Evolutionary conservation across 1,139 yeast species (phyloP).

Genomic region (Yamadazyma spencermartinsiae): DNA sequence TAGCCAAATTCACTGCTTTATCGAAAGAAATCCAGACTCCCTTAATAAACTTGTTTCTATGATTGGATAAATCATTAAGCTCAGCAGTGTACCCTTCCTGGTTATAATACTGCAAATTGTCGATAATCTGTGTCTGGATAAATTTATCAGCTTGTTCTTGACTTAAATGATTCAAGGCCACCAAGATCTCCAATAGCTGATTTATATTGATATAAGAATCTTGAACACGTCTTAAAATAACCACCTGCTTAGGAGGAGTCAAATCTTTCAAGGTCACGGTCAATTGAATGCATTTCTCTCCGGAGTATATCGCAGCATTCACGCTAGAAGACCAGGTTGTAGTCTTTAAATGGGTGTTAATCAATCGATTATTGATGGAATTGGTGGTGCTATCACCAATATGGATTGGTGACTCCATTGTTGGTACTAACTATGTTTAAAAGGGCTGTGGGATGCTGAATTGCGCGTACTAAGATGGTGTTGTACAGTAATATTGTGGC

Average conservation of each 20-base stretch:
- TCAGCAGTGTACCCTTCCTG: slow-evolving; percentile 25
- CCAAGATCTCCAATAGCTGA: slow-evolving; percentile 38
- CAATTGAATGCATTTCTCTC: slow-evolving; percentile 42
- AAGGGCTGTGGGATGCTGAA: too few species aligned
- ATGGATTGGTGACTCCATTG: slow-evolving; percentile 48
- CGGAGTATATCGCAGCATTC: slow-evolving; percentile 37
- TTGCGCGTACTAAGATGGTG: too few species aligned
- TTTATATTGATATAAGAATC: slow-evolving; percentile 46
- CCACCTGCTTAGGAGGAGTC: slow-evolving; percentile 12
- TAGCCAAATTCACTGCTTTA: slow-evolving; percentile 42
- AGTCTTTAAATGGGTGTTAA: slow-evolving; percentile 36
- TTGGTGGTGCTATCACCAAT: slow-evolving; percentile 47
- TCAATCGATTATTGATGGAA: slow-evolving; percentile 39
- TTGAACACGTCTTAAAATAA: slow-evolving; percentile 43
- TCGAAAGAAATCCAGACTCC: slow-evolving; percentile 51
- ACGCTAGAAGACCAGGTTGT: slow-evolving; percentile 22
- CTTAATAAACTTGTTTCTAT: slow-evolving; percentile 25
- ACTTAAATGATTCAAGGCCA: slow-evolving; percentile 28
- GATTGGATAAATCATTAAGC: slow-evolving; percentile 31
- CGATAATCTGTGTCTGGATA: slow-evolving; percentile 34
- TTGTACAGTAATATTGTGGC: too few species aligned
- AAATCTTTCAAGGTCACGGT: slow-evolving; percentile 19
- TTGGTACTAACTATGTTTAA: not conserved
- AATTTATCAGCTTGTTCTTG: slow-evolving; percentile 28
- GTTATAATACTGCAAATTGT: slow-evolving; percentile 30